A percentile compares a stretch with the other conserved stretches of the same genome.
phyloP scores from a whole-genome alignment of 805 yeast genomes.

The Cyberlindnera veronae region DNA sequence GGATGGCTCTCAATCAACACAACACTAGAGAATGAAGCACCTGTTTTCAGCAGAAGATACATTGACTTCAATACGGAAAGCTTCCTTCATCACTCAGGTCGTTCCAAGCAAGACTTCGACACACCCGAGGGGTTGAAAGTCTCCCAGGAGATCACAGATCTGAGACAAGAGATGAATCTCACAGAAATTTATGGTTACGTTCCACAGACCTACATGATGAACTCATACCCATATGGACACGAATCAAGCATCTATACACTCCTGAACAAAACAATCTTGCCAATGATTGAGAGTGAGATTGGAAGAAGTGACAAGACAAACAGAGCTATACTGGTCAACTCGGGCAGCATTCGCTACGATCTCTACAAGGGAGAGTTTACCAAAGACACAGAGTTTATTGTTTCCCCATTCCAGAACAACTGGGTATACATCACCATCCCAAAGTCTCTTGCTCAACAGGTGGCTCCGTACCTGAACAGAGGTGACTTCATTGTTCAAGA shows the following conservation, averaged over 20 bases:
- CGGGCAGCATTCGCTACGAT: constrained; percentile 88
- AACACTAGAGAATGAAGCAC: constrained; percentile 11
- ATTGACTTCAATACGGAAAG: constrained; percentile 79
- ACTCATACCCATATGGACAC: constrained; percentile 61
- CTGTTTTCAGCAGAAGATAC: constrained; percentile 56
- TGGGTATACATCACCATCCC: constrained; percentile 74
- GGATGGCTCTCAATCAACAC: constrained; percentile 72
- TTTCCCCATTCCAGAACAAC: constrained; percentile 78
- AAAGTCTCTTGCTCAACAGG: constrained; percentile 46
- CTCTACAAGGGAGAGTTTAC: constrained; percentile 83
- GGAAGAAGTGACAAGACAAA: constrained; percentile 17
- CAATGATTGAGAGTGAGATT: constrained; percentile 34
- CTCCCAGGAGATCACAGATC: constrained; percentile 39
- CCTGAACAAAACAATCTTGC: constrained; percentile 54
- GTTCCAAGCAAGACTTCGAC: constrained; percentile 35
- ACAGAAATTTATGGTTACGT: constrained; percentile 61
- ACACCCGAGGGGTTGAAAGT: constrained; percentile 54
- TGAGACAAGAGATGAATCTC: constrained; percentile 49
- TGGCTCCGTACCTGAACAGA: constrained; percentile 56
- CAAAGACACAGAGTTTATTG: constrained; percentile 70
- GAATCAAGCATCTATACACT: constrained; percentile 56
- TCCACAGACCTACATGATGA: constrained; percentile 61
- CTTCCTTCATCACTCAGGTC: constrained; percentile 55
- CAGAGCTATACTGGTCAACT: constrained; percentile 66
- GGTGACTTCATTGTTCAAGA: constrained; percentile 40